phyloP scores from a whole-genome alignment of 352 stramenopile genomes.

The Peronospora farinosa region DNA sequence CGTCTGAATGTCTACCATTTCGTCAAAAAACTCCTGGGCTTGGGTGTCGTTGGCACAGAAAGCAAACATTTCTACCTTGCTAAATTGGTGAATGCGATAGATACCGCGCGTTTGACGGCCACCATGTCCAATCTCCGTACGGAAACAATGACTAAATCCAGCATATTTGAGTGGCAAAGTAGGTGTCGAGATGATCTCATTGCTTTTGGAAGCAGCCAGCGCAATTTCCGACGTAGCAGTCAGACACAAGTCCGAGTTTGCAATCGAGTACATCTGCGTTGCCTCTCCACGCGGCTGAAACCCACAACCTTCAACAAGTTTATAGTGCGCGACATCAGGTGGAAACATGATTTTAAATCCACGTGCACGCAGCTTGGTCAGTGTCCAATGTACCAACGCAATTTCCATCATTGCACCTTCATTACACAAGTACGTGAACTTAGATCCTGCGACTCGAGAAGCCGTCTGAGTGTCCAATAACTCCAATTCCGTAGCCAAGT shows the following conservation, averaged over 20 bases:
- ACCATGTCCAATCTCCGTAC: slow-evolving; percentile 77
- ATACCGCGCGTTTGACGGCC: slow-evolving; percentile 69
- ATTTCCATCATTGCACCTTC: slow-evolving; percentile 86
- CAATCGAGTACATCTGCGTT: slow-evolving; percentile 85
- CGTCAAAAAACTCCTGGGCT: slow-evolving; percentile 61
- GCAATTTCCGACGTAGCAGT: slow-evolving; percentile 84
- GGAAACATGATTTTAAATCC: slow-evolving; percentile 75
- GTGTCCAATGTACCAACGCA: slow-evolving; percentile 73
- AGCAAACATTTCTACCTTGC: slow-evolving; percentile 87
- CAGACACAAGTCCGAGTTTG: slow-evolving; percentile 78
- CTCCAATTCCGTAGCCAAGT: slow-evolving; percentile 56
- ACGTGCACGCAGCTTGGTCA: slow-evolving; percentile 56
- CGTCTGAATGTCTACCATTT: slow-evolving; percentile 76
- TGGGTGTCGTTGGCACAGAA: slow-evolving; percentile 69
- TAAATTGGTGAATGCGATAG: slow-evolving; percentile 88
- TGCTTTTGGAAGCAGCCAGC: slow-evolving; percentile 71
- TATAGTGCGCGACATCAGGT: slow-evolving; percentile 77
- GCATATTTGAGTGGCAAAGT: slow-evolving; percentile 69
- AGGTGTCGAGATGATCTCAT: slow-evolving; percentile 51
- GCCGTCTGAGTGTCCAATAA: slow-evolving; percentile 70
- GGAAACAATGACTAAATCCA: slow-evolving; percentile 85
- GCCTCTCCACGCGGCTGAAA: slow-evolving; percentile 83
- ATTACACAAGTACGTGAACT: slow-evolving; percentile 84
- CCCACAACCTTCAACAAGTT: slow-evolving; percentile 77
- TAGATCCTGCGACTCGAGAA: slow-evolving; percentile 66